phyloP scores from a whole-genome alignment of 2,329 filamentous ascomycete species.

The Tolypocladium nubicola region DNA sequence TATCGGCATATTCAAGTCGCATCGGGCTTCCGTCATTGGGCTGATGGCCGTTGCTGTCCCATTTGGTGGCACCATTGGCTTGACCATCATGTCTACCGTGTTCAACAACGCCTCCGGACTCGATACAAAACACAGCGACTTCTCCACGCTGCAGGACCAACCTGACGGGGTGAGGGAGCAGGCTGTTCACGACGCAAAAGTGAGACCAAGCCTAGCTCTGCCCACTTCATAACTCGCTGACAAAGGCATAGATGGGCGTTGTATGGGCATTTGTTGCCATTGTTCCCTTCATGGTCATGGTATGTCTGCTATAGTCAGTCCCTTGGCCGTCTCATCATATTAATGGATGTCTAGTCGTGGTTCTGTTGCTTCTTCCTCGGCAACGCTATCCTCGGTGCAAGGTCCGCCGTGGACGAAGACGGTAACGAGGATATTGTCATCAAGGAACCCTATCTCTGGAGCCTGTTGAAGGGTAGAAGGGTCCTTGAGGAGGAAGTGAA shows the following conservation, averaged over 20 bases:
- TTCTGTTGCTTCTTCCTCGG: conserved; percentile 17
- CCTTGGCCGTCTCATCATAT: neutral
- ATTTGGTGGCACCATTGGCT: conserved; percentile 52
- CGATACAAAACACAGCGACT: conserved; percentile 11
- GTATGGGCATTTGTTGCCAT: conserved; percentile 55
- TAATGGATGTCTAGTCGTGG: conserved; percentile 9
- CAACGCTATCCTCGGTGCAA: conserved; percentile 18
- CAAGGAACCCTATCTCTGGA: conserved; percentile 18
- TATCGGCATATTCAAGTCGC: conserved; percentile 47
- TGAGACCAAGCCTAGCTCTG: conserved; percentile 1
- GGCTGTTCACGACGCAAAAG: conserved; percentile 16
- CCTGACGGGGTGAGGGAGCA: conserved; percentile 5
- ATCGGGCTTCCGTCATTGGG: conserved; percentile 48
- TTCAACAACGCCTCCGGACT: conserved; percentile 47
- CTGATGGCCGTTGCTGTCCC: conserved; percentile 49
- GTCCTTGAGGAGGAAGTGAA: conserved; percentile 6
- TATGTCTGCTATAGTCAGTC: conserved; percentile 9
- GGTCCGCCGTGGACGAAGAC: conserved; percentile 13
- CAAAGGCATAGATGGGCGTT: conserved; percentile 34
- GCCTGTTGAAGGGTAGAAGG: conserved; percentile 6
- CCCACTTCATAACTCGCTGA: neutral
- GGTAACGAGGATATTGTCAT: conserved; percentile 15
- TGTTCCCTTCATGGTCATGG: conserved; percentile 42
- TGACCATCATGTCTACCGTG: conserved; percentile 58
- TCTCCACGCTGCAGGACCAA: conserved; percentile 11